Percentiles rank a stretch among this genome's conserved stretches.
Conservation (phyloP, 2,329 filamentous ascomycete genomes). For the Diaporthe sp. region DNA sequence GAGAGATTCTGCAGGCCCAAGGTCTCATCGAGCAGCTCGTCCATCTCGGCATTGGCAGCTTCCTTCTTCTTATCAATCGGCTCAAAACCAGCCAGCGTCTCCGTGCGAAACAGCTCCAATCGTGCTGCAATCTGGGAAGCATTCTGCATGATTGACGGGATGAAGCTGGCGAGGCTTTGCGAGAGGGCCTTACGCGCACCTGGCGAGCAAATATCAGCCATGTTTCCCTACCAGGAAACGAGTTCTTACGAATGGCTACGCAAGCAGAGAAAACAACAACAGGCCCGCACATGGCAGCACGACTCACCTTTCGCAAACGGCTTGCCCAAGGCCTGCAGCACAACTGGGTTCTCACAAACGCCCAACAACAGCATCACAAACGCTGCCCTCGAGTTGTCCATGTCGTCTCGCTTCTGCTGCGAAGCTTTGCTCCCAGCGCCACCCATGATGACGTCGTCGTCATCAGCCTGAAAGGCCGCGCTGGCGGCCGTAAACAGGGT, state of each 20-base stretch:
- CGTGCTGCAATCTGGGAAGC: slow-evolving; percentile 61
- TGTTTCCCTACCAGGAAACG: background rate
- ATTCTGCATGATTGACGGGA: slow-evolving; percentile 68
- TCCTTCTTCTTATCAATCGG: slow-evolving; percentile 67
- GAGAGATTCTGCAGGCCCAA: slow-evolving; percentile 69
- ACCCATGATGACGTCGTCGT: slow-evolving; percentile 62
- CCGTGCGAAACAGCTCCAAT: slow-evolving; percentile 70
- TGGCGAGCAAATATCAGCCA: slow-evolving; percentile 46
- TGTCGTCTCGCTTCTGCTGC: slow-evolving; percentile 65
- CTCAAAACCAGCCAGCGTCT: slow-evolving; percentile 69
- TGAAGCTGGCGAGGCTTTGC: slow-evolving; percentile 66
- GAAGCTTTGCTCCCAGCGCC: slow-evolving; percentile 51
- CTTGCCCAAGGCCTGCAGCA: slow-evolving; percentile 68
- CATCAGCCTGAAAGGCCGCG: slow-evolving; percentile 57
- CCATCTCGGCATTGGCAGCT: slow-evolving; percentile 64
- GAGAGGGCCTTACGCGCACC: slow-evolving; percentile 64
- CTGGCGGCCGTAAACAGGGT: slow-evolving; percentile 67
- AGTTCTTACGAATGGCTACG: slow-evolving; percentile 28
- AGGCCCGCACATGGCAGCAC: slow-evolving; percentile 43
- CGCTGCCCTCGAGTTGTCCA: slow-evolving; percentile 72
- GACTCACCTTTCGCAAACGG: slow-evolving; percentile 66
- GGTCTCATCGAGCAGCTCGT: slow-evolving; percentile 70
- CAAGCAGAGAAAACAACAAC: slow-evolving; percentile 29
- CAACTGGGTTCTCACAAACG: slow-evolving; percentile 70
- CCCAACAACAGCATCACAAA: slow-evolving; percentile 75